Base-by-base conservation (phyloP, 305 asterid genomes). In the Vinca major region DNA sequence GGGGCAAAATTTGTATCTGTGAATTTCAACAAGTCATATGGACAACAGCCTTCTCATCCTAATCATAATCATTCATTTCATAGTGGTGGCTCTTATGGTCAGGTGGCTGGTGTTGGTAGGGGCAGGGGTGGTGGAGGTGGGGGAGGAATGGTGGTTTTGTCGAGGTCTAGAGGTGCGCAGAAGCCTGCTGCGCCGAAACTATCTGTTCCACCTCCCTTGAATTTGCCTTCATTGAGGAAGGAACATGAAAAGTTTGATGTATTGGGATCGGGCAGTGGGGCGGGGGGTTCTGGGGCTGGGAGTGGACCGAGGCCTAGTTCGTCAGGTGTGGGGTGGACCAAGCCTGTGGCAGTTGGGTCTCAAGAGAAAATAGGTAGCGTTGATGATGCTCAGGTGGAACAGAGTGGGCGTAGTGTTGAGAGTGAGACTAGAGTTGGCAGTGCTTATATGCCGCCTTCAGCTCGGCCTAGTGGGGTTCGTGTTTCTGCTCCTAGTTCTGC, bases 141-240 rank as follows among this genome's bases (percentile, higher is more conserved):
- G 54, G 92, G 94, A 21, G 95, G 97, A 71, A 91, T 93, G 92
- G 86, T 90, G 78, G 88, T 86, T 73, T 73, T 91, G 60, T 88
- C 96, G 37, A 83, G 93, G 84, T 71, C 74, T 63, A 83, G 93
- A 81, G 77, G 76, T 65, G 57, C 76, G 3, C 92, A 88, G 65
- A 91, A 91, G 83, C 80, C 77, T 75, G 91, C 75, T 70, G 91
- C 75, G 70, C 71, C 97, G 10, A 94, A 94, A 78, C 70, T 91
- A 78, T 88, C 98, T 37, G 86, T 91, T 82, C 98, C 96, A 47
- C 95, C 97, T 82, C 99, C 97, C 84, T 75, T 94, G 85, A 94
- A 94, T 81, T 83, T 94, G 80, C 98, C 98, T 1, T 91, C 99
- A 3, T 72, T 94, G 91, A 86, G 97, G 84, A 94, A 89, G 77